Percentiles rank a stretch among this genome's conserved stretches.
phyloP scores from a whole-genome alignment of 73 alveolate genomes.

The Paraurostyla sp. region DNA sequence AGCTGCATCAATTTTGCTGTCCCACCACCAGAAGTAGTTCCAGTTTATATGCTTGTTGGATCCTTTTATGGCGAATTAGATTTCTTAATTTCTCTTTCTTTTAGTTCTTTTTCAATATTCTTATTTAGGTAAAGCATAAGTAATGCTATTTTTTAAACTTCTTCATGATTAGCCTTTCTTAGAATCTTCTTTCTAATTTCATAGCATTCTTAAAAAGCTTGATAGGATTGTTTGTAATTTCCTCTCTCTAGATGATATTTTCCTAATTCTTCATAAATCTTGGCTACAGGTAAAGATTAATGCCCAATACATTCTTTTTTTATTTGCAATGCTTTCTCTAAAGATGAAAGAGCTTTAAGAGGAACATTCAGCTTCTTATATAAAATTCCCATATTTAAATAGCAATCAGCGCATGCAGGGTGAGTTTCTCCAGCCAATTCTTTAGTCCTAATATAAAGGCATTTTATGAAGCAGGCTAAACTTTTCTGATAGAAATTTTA shows the following conservation, averaged over 20 bases:
- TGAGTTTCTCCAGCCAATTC: conserved; percentile 28
- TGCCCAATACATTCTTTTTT: conserved; percentile 41
- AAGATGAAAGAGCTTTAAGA: neutral
- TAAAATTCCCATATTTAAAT: conserved; percentile 51
- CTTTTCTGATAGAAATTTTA: conserved; percentile 11
- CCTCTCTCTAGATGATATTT: conserved; percentile 40
- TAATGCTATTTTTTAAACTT: neutral
- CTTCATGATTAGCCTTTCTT: conserved; percentile 41
- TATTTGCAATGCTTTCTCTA: conserved; percentile 43
- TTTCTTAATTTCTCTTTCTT: conserved; percentile 10
- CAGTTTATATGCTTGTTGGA: no score
- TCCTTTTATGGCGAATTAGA: neutral
- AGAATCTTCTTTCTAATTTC: conserved; percentile 47
- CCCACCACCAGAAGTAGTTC: neutral
- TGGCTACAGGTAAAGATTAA: conserved; percentile 46
- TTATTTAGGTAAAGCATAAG: conserved; percentile 34
- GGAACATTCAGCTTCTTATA: conserved; percentile 23
- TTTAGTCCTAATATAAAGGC: conserved; percentile 17
- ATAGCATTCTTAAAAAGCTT: conserved; percentile 28
- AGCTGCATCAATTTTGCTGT: neutral
- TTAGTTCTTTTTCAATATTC: conserved; percentile 37
- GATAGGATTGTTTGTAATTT: neutral
- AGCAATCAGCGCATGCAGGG: conserved; percentile 56
- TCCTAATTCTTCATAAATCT: conserved; percentile 41
- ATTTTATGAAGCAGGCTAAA: conserved; percentile 61